Conservation (phyloP, 805 yeast species). For the Starmerella potacharoeniae region DNA sequence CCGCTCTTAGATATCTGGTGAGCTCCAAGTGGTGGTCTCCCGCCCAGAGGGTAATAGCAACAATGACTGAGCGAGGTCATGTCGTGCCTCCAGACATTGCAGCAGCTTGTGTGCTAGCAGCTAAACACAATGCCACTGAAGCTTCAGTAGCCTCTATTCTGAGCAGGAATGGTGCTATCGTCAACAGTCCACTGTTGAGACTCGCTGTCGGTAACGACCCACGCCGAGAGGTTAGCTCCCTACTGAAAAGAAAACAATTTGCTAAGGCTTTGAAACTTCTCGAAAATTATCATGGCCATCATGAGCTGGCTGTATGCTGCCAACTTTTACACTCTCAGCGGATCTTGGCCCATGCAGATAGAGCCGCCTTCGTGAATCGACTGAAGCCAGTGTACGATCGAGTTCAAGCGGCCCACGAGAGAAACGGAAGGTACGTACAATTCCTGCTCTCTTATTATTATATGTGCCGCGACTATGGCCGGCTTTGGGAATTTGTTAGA, state of each 20-base stretch:
- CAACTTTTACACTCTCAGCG: background rate
- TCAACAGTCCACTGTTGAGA: conserved; percentile 4
- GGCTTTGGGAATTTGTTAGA: background rate
- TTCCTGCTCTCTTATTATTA: conserved; percentile 6
- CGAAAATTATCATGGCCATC: background rate
- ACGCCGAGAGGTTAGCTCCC: background rate
- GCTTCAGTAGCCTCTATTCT: conserved; percentile 5
- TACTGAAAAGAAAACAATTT: background rate
- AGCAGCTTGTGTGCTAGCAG: background rate
- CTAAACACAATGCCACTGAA: background rate
- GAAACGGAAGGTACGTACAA: conserved; percentile 4
- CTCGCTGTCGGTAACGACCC: conserved; percentile 1
- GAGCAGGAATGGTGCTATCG: conserved; percentile 8
- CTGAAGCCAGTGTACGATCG: background rate
- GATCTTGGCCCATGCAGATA: background rate
- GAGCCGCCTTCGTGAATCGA: background rate
- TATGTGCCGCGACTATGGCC: background rate
- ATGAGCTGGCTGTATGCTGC: conserved; percentile 4
- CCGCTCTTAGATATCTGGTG: background rate
- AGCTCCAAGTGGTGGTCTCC: conserved; percentile 6
- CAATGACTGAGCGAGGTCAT: background rate
- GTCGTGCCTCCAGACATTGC: conserved; percentile 2
- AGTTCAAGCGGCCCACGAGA: background rate
- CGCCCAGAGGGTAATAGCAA: background rate
- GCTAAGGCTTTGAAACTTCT: background rate